Conservation (phyloP, 2,329 filamentous ascomycete genomes). For the Pestalotiopsis sp. region DNA sequence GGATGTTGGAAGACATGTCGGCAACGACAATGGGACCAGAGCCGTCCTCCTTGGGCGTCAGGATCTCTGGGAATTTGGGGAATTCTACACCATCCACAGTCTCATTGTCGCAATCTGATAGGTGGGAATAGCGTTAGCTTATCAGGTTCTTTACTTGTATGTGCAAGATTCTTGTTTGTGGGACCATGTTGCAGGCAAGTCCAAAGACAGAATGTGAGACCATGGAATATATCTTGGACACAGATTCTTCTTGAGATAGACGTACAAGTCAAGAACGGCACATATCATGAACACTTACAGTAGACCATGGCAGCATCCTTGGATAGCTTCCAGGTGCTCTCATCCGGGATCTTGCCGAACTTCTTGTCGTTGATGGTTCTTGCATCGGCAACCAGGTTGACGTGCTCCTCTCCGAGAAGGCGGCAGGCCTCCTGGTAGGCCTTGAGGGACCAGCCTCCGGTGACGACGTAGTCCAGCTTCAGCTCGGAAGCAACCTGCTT, state of each 20-base stretch:
- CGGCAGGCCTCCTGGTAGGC: slow-evolving; percentile 81
- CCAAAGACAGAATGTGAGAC: no score
- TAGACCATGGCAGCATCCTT: slow-evolving; percentile 76
- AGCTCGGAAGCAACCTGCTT: slow-evolving; percentile 71
- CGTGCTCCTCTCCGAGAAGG: slow-evolving; percentile 74
- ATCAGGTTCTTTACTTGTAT: no score
- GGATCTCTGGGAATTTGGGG: slow-evolving; percentile 66
- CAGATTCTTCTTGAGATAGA: no score
- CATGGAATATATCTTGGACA: no score
- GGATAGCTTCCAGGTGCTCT: slow-evolving; percentile 76
- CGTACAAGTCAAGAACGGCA: no score
- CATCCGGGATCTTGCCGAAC: slow-evolving; percentile 81
- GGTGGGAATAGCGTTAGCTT: no score
- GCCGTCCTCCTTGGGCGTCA: slow-evolving; percentile 61
- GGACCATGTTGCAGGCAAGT: no score
- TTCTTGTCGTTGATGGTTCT: slow-evolving; percentile 72
- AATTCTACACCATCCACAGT: slow-evolving; percentile 95
- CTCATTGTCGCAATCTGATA: slow-evolving; percentile 78
- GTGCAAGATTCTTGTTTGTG: no score
- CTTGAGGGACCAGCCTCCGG: slow-evolving; percentile 89
- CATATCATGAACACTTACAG: slow-evolving; percentile 35
- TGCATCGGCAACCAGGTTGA: slow-evolving; percentile 78
- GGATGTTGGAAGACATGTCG: slow-evolving; percentile 94
- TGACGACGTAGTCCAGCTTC: slow-evolving; percentile 87
- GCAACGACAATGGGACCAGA: slow-evolving; percentile 79